Evolutionary conservation across 2,329 filamentous ascomycete genomes (phyloP).

Genomic region (Graphilbum ipis-grandicollis): DNA sequence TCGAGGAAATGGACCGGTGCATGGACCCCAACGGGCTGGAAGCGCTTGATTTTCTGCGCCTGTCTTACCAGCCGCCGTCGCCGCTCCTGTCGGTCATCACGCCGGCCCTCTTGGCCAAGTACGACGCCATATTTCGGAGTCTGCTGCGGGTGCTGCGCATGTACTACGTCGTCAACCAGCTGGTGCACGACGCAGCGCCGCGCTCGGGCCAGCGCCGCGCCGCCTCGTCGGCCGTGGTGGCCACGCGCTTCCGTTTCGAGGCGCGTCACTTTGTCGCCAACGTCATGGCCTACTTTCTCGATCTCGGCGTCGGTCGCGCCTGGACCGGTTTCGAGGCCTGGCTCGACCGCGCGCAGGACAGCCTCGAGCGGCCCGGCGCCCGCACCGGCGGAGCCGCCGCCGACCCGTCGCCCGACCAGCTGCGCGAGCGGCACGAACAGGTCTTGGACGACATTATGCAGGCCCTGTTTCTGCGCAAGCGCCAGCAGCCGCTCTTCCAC

Average conservation of each 20-base stretch:
- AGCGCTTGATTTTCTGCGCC: conserved; percentile 79
- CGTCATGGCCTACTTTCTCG: conserved; percentile 63
- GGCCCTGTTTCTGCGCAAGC: conserved; percentile 53
- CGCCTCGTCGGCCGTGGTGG: conserved; percentile 12
- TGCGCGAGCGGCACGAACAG: conserved; percentile 54
- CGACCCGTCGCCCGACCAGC: conserved; percentile 40
- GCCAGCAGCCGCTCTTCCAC: conserved; percentile 55
- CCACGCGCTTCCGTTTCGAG: conserved; percentile 49
- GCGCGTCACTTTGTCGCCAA: conserved; percentile 63
- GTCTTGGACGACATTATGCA: conserved; percentile 61
- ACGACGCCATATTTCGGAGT: conserved; percentile 71
- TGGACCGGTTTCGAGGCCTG: conserved; percentile 57
- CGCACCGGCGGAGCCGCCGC: no score
- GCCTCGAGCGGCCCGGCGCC: conserved; percentile 39
- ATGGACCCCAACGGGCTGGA: conserved; percentile 69
- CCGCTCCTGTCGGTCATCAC: conserved; percentile 62
- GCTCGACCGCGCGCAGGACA: conserved; percentile 43
- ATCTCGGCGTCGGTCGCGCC: conserved; percentile 53
- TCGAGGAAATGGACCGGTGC: conserved; percentile 65
- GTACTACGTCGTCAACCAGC: conserved; percentile 53
- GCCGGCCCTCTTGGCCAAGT: conserved; percentile 50
- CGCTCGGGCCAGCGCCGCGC: conserved; percentile 12
- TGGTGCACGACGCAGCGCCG: conserved; percentile 33
- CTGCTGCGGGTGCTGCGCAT: conserved; percentile 63
- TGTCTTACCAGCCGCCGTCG: conserved; percentile 65